Evolutionary conservation across 768 basidiomycete genomes (phyloP).

Genomic region (Mycena latifolia): DNA sequence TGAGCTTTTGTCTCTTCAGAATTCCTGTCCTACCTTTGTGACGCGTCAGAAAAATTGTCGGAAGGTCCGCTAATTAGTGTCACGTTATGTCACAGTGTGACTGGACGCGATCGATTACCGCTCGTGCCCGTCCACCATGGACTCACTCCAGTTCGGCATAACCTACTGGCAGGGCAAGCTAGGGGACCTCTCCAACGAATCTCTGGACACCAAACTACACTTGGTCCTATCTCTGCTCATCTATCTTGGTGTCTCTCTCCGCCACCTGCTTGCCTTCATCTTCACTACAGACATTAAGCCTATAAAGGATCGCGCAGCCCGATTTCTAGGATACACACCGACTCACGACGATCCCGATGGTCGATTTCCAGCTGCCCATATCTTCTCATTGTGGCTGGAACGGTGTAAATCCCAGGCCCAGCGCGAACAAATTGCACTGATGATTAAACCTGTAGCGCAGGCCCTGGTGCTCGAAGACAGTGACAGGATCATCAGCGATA

Average conservation of each 20-base stretch:
- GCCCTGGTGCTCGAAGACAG: background rate
- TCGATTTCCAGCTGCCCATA: background rate
- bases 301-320: background rate
- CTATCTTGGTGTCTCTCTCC: background rate
- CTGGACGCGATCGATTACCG: slow-evolving; percentile 10
- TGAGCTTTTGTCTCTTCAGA: too few relatives aligned
- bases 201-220: background rate
- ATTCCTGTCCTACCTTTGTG: too few relatives aligned
- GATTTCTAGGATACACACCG: background rate
- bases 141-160: background rate
- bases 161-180: slow-evolving; percentile 8
- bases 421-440: background rate
- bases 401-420: background rate
- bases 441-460: slow-evolving; percentile 10
- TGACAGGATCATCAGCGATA: background rate
- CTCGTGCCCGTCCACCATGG: background rate
- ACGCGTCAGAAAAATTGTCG: too few relatives aligned
- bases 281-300: background rate
- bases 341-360: background rate
- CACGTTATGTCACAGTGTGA: slow-evolving; percentile 5
- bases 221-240: slow-evolving; percentile 2
- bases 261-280: background rate
- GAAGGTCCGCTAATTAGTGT: too few relatives aligned
- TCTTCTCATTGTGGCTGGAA: slow-evolving; percentile 7
- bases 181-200: background rate